Evolutionary conservation across 164 flowering plant species (phyloP), one percentile per base, ranked within the genome.

Genomic region (Saururus chinensis): DNA sequence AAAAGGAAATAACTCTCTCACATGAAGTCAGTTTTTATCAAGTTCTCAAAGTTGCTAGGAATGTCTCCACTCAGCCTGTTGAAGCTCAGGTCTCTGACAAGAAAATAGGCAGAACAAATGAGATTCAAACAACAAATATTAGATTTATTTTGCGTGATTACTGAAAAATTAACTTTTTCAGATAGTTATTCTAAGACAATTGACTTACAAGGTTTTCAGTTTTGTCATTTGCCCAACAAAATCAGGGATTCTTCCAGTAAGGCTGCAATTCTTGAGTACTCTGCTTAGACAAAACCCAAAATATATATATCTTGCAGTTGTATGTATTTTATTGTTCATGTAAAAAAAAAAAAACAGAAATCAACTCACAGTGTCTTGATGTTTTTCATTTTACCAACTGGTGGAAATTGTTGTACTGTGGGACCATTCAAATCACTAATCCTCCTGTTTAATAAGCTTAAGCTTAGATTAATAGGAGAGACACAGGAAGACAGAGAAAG

Each of bases 61-160:
- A 88, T 71, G 53, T 69, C 59, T 59, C 96, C 96, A 25, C 48
- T 68, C 57, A 88, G 68, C 66, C 72, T 76, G 73, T 88, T 85
- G 63, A 84, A 88, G 75, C 86, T 88, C 65, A 81, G 73, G 75
- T 88, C 95, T 73, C 95, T 88, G 74, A 61, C 49, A 48, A 45
- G 60, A 68, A 26, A 16, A 56, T 23, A n/a, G 49, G 14, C 14
- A 55, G 13, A 16, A 13, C 11, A 54, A n/a, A 53, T n/a, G 23
- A 22, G 56, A 53, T 0, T 19, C 56, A 53, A 53, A 4, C 17
- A 23, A 4, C 37, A 13, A 23, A 10, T 23, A 11, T 23, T 17
- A 7, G 1, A 55, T 6, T 16, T 24, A 23, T 23, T 23, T 17
- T 6, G 30, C 17, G 19, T 23, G 35, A 55, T 23, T 19, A 23